Evolutionary conservation across 108 stramenopile species (phyloP), one percentile per base, ranked within the genome.

Genomic region (Cyclotella baltica): DNA sequence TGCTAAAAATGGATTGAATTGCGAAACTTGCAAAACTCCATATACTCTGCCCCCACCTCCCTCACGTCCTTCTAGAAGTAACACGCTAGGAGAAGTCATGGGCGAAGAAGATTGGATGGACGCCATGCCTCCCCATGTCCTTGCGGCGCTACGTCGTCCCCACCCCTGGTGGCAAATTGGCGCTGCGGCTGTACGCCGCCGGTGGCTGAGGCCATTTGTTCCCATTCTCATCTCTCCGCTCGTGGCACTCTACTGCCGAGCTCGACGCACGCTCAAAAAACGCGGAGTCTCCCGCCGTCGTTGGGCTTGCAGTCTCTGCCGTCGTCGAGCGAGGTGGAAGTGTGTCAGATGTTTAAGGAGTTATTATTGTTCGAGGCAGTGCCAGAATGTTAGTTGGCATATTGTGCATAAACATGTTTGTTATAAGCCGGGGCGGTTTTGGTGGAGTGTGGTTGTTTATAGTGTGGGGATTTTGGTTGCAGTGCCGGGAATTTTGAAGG

Each of bases 361-460:
- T 55, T 96, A 96, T 66, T 96, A 96, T 66, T 96, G 96, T 83
- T 91, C 90, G 38, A 69, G 96, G 27, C 93, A 96, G 53, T 96
- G 96, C 75, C 95, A 96, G 75, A 96, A 96, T 83, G 93, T 96
- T 19, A 90, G 90, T 50, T 96, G 96, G 96, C 96, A 96, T 70
- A 92, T 96, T 79, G 89, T 94, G 34, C 96, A 96, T 78, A 96
- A 96, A 84, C 93, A 96, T 74, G 87, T 96, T 28, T 96, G 96
- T 84, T 96, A 96, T 85, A 96, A 96, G 74, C 92, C 93, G 25
- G 80, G 67, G 48, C 86, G 92, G 57, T 91, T 89, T 73, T 88
- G 88, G 83, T 87, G 83, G 87, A 88, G 88, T 38, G 87, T 92
- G 23, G 81, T 85, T 16, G 86, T 93, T 5, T 93, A 93, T 64